Conservation (phyloP, 2,329 filamentous ascomycete genomes). For the Leptodontidium sp. region DNA sequence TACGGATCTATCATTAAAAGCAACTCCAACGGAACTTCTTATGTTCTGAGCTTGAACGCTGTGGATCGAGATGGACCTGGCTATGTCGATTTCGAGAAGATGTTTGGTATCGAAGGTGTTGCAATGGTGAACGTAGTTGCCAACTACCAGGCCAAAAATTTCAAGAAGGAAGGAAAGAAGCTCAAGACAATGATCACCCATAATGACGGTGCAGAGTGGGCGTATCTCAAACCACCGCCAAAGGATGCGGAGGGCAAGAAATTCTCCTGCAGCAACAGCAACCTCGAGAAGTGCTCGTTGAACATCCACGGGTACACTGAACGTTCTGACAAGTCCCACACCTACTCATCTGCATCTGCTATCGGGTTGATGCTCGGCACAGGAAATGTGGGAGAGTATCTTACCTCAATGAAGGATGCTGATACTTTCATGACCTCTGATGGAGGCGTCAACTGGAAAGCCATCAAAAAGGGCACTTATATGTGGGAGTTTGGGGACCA, state of each 20-base stretch:
- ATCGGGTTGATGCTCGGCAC: constrained; percentile 90
- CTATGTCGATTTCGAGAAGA: constrained; percentile 96
- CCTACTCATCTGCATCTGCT: constrained; percentile 87
- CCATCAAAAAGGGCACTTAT: constrained; percentile 86
- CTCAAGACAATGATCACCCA: constrained; percentile 93
- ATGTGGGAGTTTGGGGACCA: constrained; percentile 97
- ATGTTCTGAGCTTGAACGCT: constrained; percentile 80
- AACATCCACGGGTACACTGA: constrained; percentile 98
- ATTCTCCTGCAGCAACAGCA: constrained; percentile 71
- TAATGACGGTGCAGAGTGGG: constrained; percentile 94
- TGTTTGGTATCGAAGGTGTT: constrained; percentile 90
- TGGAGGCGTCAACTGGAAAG: constrained; percentile 88
- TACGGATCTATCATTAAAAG: constrained; percentile 95
- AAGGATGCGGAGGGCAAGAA: constrained; percentile 75
- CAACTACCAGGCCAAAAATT: constrained; percentile 66
- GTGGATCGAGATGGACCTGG: constrained; percentile 82
- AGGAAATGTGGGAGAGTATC: constrained; percentile 81
- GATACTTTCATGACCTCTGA: constrained; percentile 93
- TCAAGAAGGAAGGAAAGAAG: constrained; percentile 74
- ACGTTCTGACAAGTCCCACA: constrained; percentile 80
- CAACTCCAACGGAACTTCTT: constrained; percentile 97
- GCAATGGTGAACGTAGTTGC: constrained; percentile 84
- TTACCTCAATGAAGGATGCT: constrained; percentile 57
- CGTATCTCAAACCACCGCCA: constrained; percentile 74
- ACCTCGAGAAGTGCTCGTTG: constrained; percentile 75